Evolutionary conservation across 2,329 filamentous ascomycete species (phyloP).

Genomic region (Fusarium hostae): DNA sequence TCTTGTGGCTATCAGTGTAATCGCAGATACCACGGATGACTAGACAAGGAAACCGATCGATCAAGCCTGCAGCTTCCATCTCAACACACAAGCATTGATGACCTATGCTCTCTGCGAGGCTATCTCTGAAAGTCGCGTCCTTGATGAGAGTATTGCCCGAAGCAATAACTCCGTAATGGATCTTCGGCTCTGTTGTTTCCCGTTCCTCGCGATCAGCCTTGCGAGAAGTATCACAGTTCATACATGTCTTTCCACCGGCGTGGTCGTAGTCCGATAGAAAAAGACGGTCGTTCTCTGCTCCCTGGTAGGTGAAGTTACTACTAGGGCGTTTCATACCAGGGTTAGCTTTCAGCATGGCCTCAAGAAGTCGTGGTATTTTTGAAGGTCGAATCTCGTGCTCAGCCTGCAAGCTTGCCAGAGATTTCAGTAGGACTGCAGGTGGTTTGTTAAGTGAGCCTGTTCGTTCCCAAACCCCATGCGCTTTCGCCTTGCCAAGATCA

Average conservation of each 20-base stretch:
- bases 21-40: not conserved
- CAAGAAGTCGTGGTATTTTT: not conserved
- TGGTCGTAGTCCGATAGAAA: slow-evolving; percentile 22
- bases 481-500: slow-evolving; percentile 34
- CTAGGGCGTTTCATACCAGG: slow-evolving; percentile 1
- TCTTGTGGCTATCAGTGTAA: not conserved
- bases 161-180: slow-evolving; percentile 42
- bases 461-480: not conserved
- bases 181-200: not conserved
- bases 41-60: not conserved
- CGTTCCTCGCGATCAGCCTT: slow-evolving; percentile 1
- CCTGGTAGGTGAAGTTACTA: slow-evolving; percentile 8
- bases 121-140: not conserved
- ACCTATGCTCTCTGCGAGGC: fast-evolving
- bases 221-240: not conserved
- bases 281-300: slow-evolving; percentile 20
- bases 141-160: slow-evolving; percentile 34
- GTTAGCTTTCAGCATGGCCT: not conserved
- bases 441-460: slow-evolving; percentile 21
- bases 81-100: not conserved
- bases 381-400: slow-evolving; percentile 4
- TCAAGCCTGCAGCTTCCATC: not conserved
- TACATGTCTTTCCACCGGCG: slow-evolving; percentile 1
- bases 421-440: slow-evolving; percentile 18
- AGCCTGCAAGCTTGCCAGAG: slow-evolving; percentile 16